Conservation (phyloP, 2,329 filamentous ascomycete species). For the Aureobasidium sp. region DNA sequence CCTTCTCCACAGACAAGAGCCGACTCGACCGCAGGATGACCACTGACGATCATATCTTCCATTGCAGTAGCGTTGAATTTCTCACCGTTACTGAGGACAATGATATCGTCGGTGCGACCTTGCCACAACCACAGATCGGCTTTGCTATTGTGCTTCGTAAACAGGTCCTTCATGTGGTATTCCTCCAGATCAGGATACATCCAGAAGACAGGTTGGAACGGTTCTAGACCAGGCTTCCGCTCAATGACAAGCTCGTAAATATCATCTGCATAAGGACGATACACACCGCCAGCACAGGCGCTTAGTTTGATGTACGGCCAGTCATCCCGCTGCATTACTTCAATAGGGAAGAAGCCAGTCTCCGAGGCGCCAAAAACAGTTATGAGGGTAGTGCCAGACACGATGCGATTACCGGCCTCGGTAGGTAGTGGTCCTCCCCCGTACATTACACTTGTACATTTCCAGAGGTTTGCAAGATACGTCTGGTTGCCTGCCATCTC, state of each 20-base stretch:
- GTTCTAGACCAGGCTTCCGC: slow-evolving; percentile 31
- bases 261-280: slow-evolving; percentile 22
- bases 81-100: slow-evolving; percentile 34
- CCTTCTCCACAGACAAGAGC: slow-evolving; percentile 37
- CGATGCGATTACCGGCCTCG: slow-evolving; percentile 20
- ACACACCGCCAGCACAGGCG: slow-evolving; percentile 21
- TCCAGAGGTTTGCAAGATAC: not conserved
- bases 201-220: slow-evolving; percentile 31
- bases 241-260: slow-evolving; percentile 42
- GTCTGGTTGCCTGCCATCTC: slow-evolving; percentile 19
- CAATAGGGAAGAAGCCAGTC: slow-evolving; percentile 25
- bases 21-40: slow-evolving; percentile 32
- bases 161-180: slow-evolving; percentile 34
- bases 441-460: slow-evolving; percentile 15
- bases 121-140: slow-evolving; percentile 30
- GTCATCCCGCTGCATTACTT: slow-evolving; percentile 22
- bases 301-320: slow-evolving; percentile 28
- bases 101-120: slow-evolving; percentile 32
- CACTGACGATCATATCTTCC: slow-evolving; percentile 34
- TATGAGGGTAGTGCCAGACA: slow-evolving; percentile 10
- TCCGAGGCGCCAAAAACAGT: slow-evolving; percentile 23
- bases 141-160: slow-evolving; percentile 30
- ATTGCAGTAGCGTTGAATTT: slow-evolving; percentile 31
- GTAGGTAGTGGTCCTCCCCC: slow-evolving; percentile 21
- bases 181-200: slow-evolving; percentile 35